A percentile compares a stretch with the other conserved stretches of the same genome.
Conservation (phyloP, 2,329 filamentous ascomycete genomes). For the Apiospora saccharicola region DNA sequence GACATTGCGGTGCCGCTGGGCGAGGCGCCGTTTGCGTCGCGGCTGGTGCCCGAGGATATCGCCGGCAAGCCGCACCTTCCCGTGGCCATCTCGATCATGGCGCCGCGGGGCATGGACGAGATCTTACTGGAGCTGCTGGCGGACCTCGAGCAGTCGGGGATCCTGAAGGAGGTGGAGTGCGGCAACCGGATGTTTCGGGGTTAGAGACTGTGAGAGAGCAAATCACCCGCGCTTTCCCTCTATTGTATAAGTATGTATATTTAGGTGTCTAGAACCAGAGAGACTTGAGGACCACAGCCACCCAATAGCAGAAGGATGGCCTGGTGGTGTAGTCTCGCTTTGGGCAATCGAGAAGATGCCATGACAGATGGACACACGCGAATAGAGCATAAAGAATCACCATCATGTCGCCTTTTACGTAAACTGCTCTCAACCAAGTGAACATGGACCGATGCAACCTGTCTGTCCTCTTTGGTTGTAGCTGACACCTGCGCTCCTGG, state of each 20-base stretch:
- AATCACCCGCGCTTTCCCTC: too few relatives aligned
- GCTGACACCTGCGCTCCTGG: too few relatives aligned
- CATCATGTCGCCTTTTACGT: too few relatives aligned
- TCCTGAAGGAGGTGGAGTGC: not conserved
- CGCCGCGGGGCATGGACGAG: conserved; percentile 27
- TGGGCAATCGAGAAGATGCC: not conserved
- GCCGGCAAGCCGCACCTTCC: conserved; percentile 26
- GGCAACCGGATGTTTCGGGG: not conserved
- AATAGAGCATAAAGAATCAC: not conserved
- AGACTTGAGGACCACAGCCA: not conserved
- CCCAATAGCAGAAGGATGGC: too few relatives aligned
- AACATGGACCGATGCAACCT: too few relatives aligned
- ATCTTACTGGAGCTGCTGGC: conserved; percentile 28
- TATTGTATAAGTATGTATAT: too few relatives aligned
- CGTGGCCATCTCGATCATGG: conserved; percentile 31
- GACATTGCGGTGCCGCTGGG: conserved; percentile 28
- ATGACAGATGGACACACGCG: not conserved
- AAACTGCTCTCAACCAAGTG: too few relatives aligned
- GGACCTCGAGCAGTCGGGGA: conserved; percentile 23
- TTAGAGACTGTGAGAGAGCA: not conserved
- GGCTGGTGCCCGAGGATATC: conserved; percentile 21
- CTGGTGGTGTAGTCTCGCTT: too few relatives aligned
- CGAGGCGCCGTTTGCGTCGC: conserved; percentile 30
- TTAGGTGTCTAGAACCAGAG: too few relatives aligned
- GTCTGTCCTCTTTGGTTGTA: too few relatives aligned